These are phyloP conservation scores for Cystobasidium ongulense DNA, from an alignment of 768 basidiomycete genomes.

Conservation along the genomic window DNA sequence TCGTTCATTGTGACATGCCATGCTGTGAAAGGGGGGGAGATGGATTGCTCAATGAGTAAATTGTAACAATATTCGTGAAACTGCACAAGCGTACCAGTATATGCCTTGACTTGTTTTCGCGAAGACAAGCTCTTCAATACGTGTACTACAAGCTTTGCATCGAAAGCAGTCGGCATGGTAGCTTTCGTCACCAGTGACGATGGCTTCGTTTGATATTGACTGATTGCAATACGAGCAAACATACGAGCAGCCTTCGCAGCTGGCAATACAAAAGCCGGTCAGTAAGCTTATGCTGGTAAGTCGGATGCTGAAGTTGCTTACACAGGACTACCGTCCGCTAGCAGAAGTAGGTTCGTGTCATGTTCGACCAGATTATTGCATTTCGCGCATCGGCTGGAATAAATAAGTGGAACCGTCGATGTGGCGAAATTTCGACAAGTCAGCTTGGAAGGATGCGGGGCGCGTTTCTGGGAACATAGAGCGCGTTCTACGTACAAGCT, in stretches of 20 bases:
- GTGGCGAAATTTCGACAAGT: neutral
- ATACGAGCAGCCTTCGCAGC: constrained; percentile 81
- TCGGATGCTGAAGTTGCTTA: constrained; percentile 39
- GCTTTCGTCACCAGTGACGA: constrained; percentile 98
- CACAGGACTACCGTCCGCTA: constrained; percentile 96
- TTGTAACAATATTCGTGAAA: neutral
- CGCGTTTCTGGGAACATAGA: neutral
- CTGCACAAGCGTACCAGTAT: constrained; percentile 56
- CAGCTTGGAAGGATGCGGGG: neutral
- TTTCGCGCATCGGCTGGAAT: constrained; percentile 69
- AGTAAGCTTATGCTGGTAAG: constrained; percentile 27
- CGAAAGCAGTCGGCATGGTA: constrained; percentile 99
- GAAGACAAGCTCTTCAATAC: constrained; percentile 96
- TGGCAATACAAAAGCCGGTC: constrained; percentile 36
- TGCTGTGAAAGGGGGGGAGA: constrained; percentile 43
- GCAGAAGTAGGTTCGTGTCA: constrained; percentile 90
- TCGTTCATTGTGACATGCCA: constrained; percentile 95
- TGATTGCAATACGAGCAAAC: constrained; percentile 88
- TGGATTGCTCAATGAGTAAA: neutral
- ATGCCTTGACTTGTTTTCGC: constrained; percentile 97
- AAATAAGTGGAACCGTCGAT: neutral
- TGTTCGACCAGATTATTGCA: constrained; percentile 82
- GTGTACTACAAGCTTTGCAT: constrained; percentile 84
- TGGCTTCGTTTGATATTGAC: constrained; percentile 95
- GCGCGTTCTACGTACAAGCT: neutral